These are phyloP conservation scores for Phialophora tarda DNA, from an alignment of 2,329 filamentous ascomycete species.

Conservation along the genomic window DNA sequence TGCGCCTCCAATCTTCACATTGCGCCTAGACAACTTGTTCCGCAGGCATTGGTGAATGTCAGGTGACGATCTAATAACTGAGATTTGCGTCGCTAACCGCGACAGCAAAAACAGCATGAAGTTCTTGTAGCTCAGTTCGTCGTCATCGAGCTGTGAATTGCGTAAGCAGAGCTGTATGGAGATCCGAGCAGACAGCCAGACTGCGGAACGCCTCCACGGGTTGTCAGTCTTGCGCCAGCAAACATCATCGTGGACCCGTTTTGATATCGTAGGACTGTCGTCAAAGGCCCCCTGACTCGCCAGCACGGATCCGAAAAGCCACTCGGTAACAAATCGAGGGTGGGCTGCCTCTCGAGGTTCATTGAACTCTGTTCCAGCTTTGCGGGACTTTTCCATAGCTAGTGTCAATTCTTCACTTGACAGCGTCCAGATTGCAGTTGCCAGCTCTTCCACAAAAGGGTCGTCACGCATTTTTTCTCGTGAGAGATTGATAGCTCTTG, in stretches of 20 bases:
- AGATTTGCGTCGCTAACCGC: constrained; percentile 43
- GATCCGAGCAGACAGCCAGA: constrained; percentile 63
- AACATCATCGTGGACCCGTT: constrained; percentile 62
- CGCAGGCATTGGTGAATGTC: constrained; percentile 50
- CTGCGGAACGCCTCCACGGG: constrained; percentile 60
- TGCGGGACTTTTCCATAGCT: constrained; percentile 47
- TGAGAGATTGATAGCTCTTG: constrained; percentile 45
- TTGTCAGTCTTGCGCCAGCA: constrained; percentile 46
- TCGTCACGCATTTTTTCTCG: constrained; percentile 37
- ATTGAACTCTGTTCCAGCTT: constrained; percentile 45
- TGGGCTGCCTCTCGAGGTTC: constrained; percentile 58
- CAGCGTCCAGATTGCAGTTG: constrained; percentile 46
- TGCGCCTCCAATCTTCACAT: constrained; percentile 49
- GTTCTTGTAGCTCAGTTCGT: constrained; percentile 54
- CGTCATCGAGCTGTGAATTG: constrained; percentile 29
- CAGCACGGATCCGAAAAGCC: constrained; percentile 53
- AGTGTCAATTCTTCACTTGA: constrained; percentile 45
- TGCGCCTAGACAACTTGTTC: constrained; percentile 53
- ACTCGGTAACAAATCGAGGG: constrained; percentile 60
- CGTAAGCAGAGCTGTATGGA: constrained; percentile 50
- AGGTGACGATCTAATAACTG: constrained; percentile 32
- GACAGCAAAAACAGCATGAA: constrained; percentile 58
- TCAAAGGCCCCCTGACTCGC: constrained; percentile 46
- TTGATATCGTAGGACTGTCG: constrained; percentile 48
- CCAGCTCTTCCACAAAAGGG: constrained; percentile 42